These are phyloP conservation scores for carrot (Daucus carota) DNA, from an alignment of 129 eudicot species.

Conservation along the genomic window DH1_v3.0 NC_030388.2:29531501-29532000, in stretches of 20 bases:
- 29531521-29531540: too few relatives aligned
- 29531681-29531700: too few relatives aligned
- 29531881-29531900: neutral
- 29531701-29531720: neutral
- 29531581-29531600: too few relatives aligned
- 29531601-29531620: too few relatives aligned
- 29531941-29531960: neutral
- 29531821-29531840: neutral
- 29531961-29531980: neutral
- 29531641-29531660: too few relatives aligned
- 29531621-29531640: too few relatives aligned
- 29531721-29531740: too few relatives aligned
- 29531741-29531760: neutral
- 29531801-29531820: neutral
- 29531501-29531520: too few relatives aligned
- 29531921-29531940: neutral
- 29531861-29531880: neutral
- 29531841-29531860: neutral
- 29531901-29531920: neutral
- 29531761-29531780: neutral
- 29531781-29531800: neutral
- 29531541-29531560: too few relatives aligned
- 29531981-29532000: neutral
- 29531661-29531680: too few relatives aligned
- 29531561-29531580: too few relatives aligned